Evolutionary conservation across 169 alveolate genomes (phyloP), one percentile per base, ranked within the genome.

Genomic region (Cryptosporidium muris): DNA sequence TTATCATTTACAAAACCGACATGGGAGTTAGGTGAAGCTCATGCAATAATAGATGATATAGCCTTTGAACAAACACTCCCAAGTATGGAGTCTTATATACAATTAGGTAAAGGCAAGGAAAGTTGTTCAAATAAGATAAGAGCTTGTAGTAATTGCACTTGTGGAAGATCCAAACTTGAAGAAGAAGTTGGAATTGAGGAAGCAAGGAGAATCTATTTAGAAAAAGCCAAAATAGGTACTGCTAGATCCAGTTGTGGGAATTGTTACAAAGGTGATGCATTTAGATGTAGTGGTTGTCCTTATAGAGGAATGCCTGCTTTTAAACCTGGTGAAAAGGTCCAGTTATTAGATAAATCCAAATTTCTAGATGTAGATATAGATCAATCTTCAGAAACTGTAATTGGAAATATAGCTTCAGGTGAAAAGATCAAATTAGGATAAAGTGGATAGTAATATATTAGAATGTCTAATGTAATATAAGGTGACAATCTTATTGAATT

Each of bases 181-280:
- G 82, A 62, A 88, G 89, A 66, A 51, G 67, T 82, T 25, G 97
- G 95, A 38, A 90, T 91, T 4, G 92, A 91, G 51, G 92, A 89
- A 56, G 92, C 92, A 43, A 81, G 88, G 25, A 91, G 91, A 58
- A 89, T 74, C 4, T 74, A 88, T 45, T 91, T 88, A 4, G 96
- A 89, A 63, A 67, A 64, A 4, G 95, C 90, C 12, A 93, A 88
- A 43, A 88, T 90, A 25, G 94, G 96, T 2, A 91, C 95, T 52
- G 93, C 95, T 12, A 88, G 93, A 34, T 89, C 95, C n/a, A 90
- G 89, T 45, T 94, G 98, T 81, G 95, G 97, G 9, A 92, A 93
- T 82, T 96, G 99, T 81, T 95, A 95, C 80, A 81, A 95, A 43
- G 98, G 98, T 40, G 99, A 96, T 80, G 99, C 98, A n/a, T 96